Conservation (phyloP, 306 rosid genomes). For the Prunus persica region DNA sequence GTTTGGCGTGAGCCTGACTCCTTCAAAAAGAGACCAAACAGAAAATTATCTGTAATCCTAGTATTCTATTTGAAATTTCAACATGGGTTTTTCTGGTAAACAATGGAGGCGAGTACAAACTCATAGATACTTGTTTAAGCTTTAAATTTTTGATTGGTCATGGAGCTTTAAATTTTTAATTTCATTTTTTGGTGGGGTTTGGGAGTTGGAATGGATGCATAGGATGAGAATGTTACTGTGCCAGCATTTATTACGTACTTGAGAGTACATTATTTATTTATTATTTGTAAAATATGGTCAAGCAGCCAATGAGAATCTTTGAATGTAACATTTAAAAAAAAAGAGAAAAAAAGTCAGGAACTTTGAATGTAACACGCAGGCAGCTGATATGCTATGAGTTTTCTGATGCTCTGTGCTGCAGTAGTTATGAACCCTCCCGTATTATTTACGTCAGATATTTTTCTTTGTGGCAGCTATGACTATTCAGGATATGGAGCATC, state of each 20-base stretch:
- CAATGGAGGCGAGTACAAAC: background rate
- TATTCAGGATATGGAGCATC: slow-evolving; percentile 98
- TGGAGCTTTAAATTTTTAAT: background rate
- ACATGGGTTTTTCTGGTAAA: background rate
- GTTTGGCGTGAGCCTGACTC: background rate
- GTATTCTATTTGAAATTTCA: background rate
- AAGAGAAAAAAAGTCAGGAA: background rate
- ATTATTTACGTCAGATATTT: slow-evolving; percentile 20
- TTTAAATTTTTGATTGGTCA: background rate
- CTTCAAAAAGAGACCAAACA: background rate
- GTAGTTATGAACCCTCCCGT: slow-evolving; percentile 1
- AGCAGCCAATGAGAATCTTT: background rate
- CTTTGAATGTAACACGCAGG: background rate
- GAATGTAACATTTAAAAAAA: too few relatives aligned
- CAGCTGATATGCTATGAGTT: background rate
- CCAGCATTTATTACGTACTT: background rate
- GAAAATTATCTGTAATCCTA: background rate
- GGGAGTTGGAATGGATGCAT: background rate
- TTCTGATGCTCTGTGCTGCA: background rate
- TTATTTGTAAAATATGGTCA: too few relatives aligned
- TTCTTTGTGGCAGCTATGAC: slow-evolving; percentile 75
- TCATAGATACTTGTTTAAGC: slow-evolving; percentile 1
- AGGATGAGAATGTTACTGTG: background rate
- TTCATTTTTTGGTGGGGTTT: background rate
- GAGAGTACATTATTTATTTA: background rate